phyloP scores from a whole-genome alignment of 352 stramenopile genomes.

The Halophytophthora batemanensis region DNA sequence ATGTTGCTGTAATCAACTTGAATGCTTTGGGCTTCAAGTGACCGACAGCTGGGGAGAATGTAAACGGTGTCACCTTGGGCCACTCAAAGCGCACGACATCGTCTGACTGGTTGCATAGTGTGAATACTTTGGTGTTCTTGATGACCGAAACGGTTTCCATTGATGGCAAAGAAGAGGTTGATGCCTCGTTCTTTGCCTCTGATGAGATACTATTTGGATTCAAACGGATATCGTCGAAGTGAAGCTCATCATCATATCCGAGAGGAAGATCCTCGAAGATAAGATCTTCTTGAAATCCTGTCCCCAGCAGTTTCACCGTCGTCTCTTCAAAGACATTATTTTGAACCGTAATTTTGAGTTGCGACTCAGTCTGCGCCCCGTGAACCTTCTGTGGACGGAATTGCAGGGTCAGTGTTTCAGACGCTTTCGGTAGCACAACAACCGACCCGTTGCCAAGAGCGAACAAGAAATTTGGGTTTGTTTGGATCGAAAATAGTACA shows the following conservation, averaged over 20 bases:
- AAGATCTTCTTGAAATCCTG: slow-evolving; percentile 82
- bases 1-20: slow-evolving; percentile 76
- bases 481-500: slow-evolving; percentile 86
- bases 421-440: slow-evolving; percentile 59
- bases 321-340: slow-evolving; percentile 92
- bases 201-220: slow-evolving; percentile 5
- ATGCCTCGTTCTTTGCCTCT: slow-evolving; percentile 1
- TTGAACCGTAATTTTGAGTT: slow-evolving; percentile 86
- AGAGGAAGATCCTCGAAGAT: slow-evolving; percentile 85
- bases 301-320: slow-evolving; percentile 61
- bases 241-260: slow-evolving; percentile 70
- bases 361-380: slow-evolving; percentile 42
- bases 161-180: not conserved
- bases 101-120: slow-evolving; percentile 62
- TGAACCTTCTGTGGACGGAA: slow-evolving; percentile 85
- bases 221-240: slow-evolving; percentile 87
- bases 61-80: slow-evolving; percentile 48
- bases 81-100: slow-evolving; percentile 75
- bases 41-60: slow-evolving; percentile 68
- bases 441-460: slow-evolving; percentile 72
- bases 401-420: slow-evolving; percentile 60
- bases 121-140: slow-evolving; percentile 70
- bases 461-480: slow-evolving; percentile 76
- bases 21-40: slow-evolving; percentile 59
- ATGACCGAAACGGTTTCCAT: slow-evolving; percentile 1